These are phyloP conservation scores for Cladorrhinum samala DNA, from an alignment of 495 filamentous ascomycete species.

Conservation along the genomic window DNA sequence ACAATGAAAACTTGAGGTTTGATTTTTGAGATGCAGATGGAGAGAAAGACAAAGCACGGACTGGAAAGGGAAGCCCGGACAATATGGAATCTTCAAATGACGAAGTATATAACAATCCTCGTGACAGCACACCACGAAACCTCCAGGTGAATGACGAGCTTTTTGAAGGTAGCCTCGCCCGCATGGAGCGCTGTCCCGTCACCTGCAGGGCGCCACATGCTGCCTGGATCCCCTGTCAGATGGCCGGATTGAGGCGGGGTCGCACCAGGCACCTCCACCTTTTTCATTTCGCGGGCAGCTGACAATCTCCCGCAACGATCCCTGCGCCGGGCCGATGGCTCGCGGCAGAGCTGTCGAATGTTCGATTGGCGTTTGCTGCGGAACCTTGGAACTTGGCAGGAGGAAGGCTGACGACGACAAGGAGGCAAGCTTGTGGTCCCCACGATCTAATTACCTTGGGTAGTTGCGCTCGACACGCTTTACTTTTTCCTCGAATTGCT, in stretches of 20 bases:
- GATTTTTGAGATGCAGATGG: neutral
- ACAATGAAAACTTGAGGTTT: neutral
- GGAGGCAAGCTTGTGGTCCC: constrained; percentile 12
- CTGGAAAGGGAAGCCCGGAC: neutral
- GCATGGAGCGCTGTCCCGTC: neutral
- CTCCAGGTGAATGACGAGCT: neutral
- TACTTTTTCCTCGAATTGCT: neutral
- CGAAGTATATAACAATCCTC: constrained; percentile 3
- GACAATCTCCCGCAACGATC: neutral
- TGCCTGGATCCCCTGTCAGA: neutral
- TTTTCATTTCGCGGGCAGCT: constrained; percentile 1
- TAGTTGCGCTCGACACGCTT: neutral
- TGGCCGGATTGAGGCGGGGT: neutral
- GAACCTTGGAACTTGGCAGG: constrained; percentile 10
- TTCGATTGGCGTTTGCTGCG: neutral
- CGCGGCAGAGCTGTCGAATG: neutral
- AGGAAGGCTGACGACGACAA: constrained; percentile 21
- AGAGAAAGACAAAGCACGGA: neutral
- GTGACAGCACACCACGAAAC: too few species aligned
- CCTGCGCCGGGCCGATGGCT: neutral
- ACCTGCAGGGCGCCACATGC: neutral
- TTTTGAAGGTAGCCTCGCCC: neutral
- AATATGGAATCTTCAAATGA: neutral
- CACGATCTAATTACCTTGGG: constrained; percentile 3
- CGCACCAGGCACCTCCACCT: neutral